Evolutionary conservation across 2,329 filamentous ascomycete species (phyloP), one percentile per base, ranked within the genome.

Genomic region (Aspergillus sp.): DNA sequence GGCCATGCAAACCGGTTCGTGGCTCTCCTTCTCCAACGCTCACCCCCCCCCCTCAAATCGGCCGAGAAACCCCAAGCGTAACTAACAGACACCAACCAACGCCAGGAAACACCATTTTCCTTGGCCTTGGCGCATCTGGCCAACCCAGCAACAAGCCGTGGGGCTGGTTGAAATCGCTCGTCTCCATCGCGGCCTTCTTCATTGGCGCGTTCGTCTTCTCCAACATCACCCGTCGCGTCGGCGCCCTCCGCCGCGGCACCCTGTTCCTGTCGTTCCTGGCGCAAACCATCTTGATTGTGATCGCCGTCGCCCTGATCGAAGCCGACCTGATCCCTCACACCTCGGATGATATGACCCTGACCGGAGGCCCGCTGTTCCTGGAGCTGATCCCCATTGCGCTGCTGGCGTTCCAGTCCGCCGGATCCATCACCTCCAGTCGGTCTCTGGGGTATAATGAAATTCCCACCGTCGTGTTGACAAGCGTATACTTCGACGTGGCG

Each of bases 41-140:
- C 22, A 14, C 11, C 46, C 22, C 46, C 22, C 20, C 11, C 46
- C 22, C 46, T 26, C 29, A 9, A 39, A 46, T 10, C 6, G 39
- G 16, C 12, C 26, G 20, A 42, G 18, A 29, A 5, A 24, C 29
- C 16, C 22, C 45, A 22, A 39, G 12, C 36, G 16, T 16, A 42
- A 14, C 36, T 42, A 42, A 42, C 36, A 26, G 14, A 55, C 18
- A 11, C 36, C 22, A 26, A 57, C n/a, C 12, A 46, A n/a, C 2
- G 12, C n/a, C 57, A 80, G 78, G 77, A 61, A 80, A 81, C 64
- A 80, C 78, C 31, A 71, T 81, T 61, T 80, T 80, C 71, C 73
- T 80, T 53, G 78, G 77, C 20, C 75, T 81, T 6, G 78, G 78
- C 39, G 73, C 78, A 24, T 75, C 76, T 6, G 71, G 73, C 32